Conservation (phyloP, 768 basidiomycete genomes). For the Rhizopogon salebrosus region DNA sequence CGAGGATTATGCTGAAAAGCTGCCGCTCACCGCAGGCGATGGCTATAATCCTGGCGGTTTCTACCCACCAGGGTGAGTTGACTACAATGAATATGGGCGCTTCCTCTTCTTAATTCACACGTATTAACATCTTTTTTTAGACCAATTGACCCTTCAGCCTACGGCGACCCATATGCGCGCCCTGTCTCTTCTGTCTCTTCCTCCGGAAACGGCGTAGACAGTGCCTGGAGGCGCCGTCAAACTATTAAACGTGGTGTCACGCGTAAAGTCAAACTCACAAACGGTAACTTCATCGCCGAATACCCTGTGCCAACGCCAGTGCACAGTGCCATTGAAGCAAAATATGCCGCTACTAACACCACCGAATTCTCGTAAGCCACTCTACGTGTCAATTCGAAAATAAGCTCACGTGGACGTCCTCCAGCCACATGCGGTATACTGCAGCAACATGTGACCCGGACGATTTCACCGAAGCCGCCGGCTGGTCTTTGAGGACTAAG, state of each 20-base stretch:
- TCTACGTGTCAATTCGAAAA: not conserved
- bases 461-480: constrained; percentile 73
- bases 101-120: constrained; percentile 6
- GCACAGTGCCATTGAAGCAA: constrained; percentile 73
- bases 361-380: constrained; percentile 85
- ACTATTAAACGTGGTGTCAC: constrained; percentile 91
- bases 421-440: constrained; percentile 86
- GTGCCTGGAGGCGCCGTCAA: constrained; percentile 71
- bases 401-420: not conserved
- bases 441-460: constrained; percentile 91
- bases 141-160: constrained; percentile 51
- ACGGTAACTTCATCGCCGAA: constrained; percentile 90
- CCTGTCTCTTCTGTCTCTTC: constrained; percentile 49
- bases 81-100: not conserved
- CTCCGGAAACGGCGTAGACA: constrained; percentile 53
- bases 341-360: constrained; percentile 65
- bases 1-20: constrained; percentile 73
- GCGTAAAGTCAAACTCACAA: constrained; percentile 89
- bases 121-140: constrained; percentile 21
- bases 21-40: constrained; percentile 61
- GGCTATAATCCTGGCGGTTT: constrained; percentile 50
- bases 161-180: constrained; percentile 64
- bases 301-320: constrained; percentile 86
- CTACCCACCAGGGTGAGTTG: constrained; percentile 70
- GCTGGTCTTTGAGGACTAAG: constrained; percentile 82